phyloP scores from a whole-genome alignment of 306 rosid species.

The Vigna hirtella region DNA sequence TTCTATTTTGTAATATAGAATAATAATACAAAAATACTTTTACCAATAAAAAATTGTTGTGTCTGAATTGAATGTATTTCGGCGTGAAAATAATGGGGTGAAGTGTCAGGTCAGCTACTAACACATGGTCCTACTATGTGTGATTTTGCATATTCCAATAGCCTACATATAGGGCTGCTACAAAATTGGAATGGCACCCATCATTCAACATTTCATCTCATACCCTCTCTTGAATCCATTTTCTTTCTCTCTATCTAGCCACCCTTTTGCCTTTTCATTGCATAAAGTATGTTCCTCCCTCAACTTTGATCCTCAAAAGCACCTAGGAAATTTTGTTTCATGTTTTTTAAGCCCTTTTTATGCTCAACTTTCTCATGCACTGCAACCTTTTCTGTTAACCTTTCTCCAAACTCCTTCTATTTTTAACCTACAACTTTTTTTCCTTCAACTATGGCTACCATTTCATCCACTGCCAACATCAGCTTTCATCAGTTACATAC shows the following conservation, averaged over 20 bases:
- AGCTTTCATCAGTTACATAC: conserved; percentile 48
- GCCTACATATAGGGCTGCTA: conserved; percentile 55
- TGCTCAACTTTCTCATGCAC: conserved; percentile 10
- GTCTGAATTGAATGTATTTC: background rate
- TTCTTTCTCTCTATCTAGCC: background rate
- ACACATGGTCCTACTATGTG: conserved; percentile 60
- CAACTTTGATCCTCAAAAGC: conserved; percentile 20
- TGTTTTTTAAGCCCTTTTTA: background rate
- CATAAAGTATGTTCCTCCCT: conserved; percentile 32
- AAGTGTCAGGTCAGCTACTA: conserved; percentile 39
- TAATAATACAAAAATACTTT: background rate
- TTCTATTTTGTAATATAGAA: background rate
- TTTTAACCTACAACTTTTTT: conserved; percentile 27
- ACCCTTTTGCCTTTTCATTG: conserved; percentile 34
- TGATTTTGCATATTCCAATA: conserved; percentile 50
- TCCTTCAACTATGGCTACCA: conserved; percentile 51
- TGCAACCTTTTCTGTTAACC: conserved; percentile 37
- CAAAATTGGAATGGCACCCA: conserved; percentile 36
- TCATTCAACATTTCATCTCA: conserved; percentile 44
- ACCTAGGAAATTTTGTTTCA: conserved; percentile 22
- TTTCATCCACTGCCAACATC: conserved; percentile 49
- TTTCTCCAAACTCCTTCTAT: background rate
- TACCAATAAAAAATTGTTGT: background rate
- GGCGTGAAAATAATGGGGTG: conserved; percentile 36
- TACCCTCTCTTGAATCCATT: conserved; percentile 21